These are phyloP conservation scores for Polytolypa hystricis DNA, from an alignment of 2,329 filamentous ascomycete species.

Conservation along the genomic window DNA sequence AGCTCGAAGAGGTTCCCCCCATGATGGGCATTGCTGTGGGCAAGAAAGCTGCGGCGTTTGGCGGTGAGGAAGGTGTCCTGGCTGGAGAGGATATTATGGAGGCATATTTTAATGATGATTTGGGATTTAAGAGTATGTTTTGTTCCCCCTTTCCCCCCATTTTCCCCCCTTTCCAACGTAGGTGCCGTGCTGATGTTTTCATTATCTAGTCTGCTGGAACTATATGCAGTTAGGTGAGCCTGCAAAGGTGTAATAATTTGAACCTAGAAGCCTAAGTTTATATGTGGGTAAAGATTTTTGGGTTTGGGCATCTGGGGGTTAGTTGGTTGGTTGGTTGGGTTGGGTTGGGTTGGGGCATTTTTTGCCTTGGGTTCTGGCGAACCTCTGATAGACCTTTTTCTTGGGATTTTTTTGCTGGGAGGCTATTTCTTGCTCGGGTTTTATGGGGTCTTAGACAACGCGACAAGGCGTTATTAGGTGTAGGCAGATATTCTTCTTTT, in stretches of 20 bases:
- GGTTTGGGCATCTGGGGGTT: too few species aligned
- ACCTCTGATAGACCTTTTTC: too few species aligned
- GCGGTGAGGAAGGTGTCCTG: constrained; percentile 43
- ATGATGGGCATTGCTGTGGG: constrained; percentile 61
- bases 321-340: not conserved
- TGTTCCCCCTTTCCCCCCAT: not conserved
- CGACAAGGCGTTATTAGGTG: too few species aligned
- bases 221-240: constrained; percentile 9
- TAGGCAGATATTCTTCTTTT: too few species aligned
- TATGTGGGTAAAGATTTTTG: too few species aligned
- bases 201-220: constrained; percentile 24
- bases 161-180: not conserved
- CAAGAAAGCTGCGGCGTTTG: constrained; percentile 53
- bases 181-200: constrained; percentile 1
- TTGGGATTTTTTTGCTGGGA: too few species aligned
- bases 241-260: not conserved
- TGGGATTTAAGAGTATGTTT: constrained; percentile 42
- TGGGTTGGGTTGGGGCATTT: too few species aligned
- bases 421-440: too few species aligned
- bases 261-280: too few species aligned
- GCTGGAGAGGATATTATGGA: constrained; percentile 52
- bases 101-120: constrained; percentile 53
- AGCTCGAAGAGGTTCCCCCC: constrained; percentile 43
- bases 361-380: too few species aligned
- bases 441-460: too few species aligned